Evolutionary conservation across 2,329 filamentous ascomycete species (phyloP).

Genomic region (Penicillium sp.): DNA sequence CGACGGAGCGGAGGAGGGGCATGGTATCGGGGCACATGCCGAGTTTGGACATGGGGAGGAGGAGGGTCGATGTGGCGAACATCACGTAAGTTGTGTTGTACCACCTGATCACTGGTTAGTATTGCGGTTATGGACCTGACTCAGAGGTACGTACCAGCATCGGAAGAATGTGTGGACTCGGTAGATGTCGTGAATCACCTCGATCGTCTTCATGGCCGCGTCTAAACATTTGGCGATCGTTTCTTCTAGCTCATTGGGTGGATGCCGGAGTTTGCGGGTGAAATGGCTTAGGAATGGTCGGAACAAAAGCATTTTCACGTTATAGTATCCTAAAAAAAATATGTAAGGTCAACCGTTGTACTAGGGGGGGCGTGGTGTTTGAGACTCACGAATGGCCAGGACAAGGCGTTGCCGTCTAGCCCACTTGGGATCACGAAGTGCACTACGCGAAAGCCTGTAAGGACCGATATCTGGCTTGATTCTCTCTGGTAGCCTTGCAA

Average conservation of each 20-base stretch:
- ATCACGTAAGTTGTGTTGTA: slow-evolving; percentile 53
- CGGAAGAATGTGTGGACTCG: slow-evolving; percentile 49
- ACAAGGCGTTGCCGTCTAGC: slow-evolving; percentile 47
- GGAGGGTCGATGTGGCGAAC: slow-evolving; percentile 48
- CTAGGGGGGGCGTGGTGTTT: background rate
- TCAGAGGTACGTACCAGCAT: slow-evolving; percentile 43
- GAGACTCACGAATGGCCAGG: slow-evolving; percentile 45
- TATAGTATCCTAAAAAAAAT: slow-evolving; percentile 44
- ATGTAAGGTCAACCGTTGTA: no score
- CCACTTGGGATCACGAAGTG: slow-evolving; percentile 47
- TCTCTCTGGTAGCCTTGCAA: slow-evolving; percentile 40
- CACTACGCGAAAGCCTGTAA: slow-evolving; percentile 32
- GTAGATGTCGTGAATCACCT: slow-evolving; percentile 49
- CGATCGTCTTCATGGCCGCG: slow-evolving; percentile 49
- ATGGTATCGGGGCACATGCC: slow-evolving; percentile 39
- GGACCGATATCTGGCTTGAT: slow-evolving; percentile 40
- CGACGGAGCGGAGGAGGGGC: slow-evolving; percentile 38
- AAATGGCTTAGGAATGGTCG: slow-evolving; percentile 44
- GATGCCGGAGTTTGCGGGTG: slow-evolving; percentile 37
- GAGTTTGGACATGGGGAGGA: slow-evolving; percentile 43
- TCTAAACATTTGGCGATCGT: slow-evolving; percentile 47
- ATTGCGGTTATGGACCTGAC: background rate
- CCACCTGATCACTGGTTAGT: slow-evolving; percentile 39
- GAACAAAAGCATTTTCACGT: slow-evolving; percentile 50
- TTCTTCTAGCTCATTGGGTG: slow-evolving; percentile 36